Base-by-base conservation (phyloP, 768 basidiomycete genomes). In the Mycena vitilis region DNA sequence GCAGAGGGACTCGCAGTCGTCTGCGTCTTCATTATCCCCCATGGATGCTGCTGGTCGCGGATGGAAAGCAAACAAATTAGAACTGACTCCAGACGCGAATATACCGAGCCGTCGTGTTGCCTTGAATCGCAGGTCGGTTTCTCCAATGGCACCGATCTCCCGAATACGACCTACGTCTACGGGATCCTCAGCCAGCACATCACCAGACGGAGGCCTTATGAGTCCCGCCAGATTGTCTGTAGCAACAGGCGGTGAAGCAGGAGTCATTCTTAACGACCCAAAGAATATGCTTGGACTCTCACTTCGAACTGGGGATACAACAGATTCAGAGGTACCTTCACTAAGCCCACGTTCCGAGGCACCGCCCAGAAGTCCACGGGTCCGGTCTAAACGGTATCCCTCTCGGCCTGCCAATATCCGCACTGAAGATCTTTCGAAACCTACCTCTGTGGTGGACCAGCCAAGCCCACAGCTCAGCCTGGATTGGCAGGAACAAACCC, bases 71-170 rank as follows among this genome's bases (percentile, higher is more conserved):
- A 80, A 73, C 56, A 79, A 81, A 42, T 86, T 84, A 15, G 89
- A 88, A 54, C 80, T 83, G 72, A 90, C 90, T 51, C 89, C 89
- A 5, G 91, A 92, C 65, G 78, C 80, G 20, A 74, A 69, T 49
- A 73, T 66, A 65, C 72, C 78, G 13, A 91, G 92, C 74, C 85
- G 91, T 57, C 78, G 83, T 55, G 84, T 94, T 16, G 86, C 87
- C 30, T 73, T 94, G 57, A 90, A 91, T 74, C 87, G 92, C 38
- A 85, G 85, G 69, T 88, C 89, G 15, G 77, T 92, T 6, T 93
- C 92, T 5, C 91, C 92, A 5, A 90, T 92, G 89, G 91, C 91
- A 20, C 82, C 88, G 38, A 80, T 78, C 16, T 87, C 82, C 65
- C 82, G 84, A 63, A 75, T 81, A 76, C 81, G 81, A 45, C 79